phyloP scores from a whole-genome alignment of 768 basidiomycete genomes.

The Fomitopsis pulvina region DNA sequence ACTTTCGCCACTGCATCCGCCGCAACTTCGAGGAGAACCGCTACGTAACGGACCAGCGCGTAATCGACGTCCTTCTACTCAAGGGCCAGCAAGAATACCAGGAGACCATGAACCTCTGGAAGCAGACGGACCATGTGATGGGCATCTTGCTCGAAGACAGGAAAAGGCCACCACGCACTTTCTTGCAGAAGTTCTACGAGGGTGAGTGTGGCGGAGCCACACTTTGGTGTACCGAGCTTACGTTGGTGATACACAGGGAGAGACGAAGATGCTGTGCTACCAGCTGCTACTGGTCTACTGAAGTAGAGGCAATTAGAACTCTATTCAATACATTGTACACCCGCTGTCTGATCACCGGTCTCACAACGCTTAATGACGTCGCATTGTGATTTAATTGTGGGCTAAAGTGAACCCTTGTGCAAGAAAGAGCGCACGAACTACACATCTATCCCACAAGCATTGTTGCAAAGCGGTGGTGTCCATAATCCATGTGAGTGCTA shows the following conservation, averaged over 20 bases:
- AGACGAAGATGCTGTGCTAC: conserved; percentile 66
- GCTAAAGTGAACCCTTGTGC: too few species aligned
- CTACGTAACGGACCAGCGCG: conserved; percentile 70
- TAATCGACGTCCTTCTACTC: conserved; percentile 80
- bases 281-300: conserved; percentile 55
- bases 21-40: conserved; percentile 84
- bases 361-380: too few species aligned
- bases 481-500: not conserved
- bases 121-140: conserved; percentile 75
- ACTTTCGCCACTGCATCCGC: conserved; percentile 77
- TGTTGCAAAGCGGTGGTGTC: too few species aligned
- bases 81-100: conserved; percentile 88
- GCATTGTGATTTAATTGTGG: too few species aligned
- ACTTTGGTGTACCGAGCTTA: conserved; percentile 82
- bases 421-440: too few species aligned
- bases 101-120: conserved; percentile 94
- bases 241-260: conserved; percentile 69
- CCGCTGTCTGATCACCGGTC: not conserved
- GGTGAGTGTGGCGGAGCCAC: conserved; percentile 46
- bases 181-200: conserved; percentile 81
- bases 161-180: conserved; percentile 46
- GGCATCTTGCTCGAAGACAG: conserved; percentile 56
- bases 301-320: conserved; percentile 3
- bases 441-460: too few species aligned
- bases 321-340: not conserved